These are phyloP conservation scores for Chlamydomonas eustigma DNA, from an alignment of 139 green algal genomes.

Conservation along the genomic window DNA sequence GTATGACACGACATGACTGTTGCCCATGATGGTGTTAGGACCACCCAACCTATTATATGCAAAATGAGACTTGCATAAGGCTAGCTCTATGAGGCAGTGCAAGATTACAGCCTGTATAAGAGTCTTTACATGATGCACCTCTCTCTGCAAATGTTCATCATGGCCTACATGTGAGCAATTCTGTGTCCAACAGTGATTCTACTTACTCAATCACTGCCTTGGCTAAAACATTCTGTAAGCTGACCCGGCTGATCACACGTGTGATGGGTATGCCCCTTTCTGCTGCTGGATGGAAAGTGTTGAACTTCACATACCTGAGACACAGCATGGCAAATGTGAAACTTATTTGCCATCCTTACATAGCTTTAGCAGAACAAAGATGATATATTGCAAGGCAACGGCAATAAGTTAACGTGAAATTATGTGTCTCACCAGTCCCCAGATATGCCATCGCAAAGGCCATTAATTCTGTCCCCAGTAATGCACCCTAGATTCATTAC, in stretches of 20 bases:
- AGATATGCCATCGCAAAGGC: slow-evolving; percentile 80
- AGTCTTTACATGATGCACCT: too few relatives aligned
- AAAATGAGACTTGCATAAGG: slow-evolving; percentile 1
- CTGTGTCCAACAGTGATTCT: too few relatives aligned
- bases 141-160: too few relatives aligned
- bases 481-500: slow-evolving; percentile 73
- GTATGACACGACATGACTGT: slow-evolving; percentile 55
- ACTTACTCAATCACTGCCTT: slow-evolving; percentile 37
- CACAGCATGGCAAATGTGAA: too few relatives aligned
- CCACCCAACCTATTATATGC: slow-evolving; percentile 30
- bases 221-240: slow-evolving; percentile 68
- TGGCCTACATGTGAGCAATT: too few relatives aligned
- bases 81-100: not conserved
- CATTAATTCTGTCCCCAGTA: slow-evolving; percentile 88
- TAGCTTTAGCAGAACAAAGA: too few relatives aligned
- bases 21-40: slow-evolving; percentile 49
- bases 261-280: slow-evolving; percentile 88
- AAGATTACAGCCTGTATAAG: too few relatives aligned
- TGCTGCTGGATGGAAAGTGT: slow-evolving; percentile 91
- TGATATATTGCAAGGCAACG: too few relatives aligned
- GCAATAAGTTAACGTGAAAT: too few relatives aligned
- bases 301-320: slow-evolving; percentile 94
- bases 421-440: slow-evolving; percentile 83
- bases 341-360: too few relatives aligned
- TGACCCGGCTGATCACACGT: slow-evolving; percentile 84